Base-by-base conservation (phyloP, 805 yeast genomes). In the Groenewaldozyma tartarivorans region DNA sequence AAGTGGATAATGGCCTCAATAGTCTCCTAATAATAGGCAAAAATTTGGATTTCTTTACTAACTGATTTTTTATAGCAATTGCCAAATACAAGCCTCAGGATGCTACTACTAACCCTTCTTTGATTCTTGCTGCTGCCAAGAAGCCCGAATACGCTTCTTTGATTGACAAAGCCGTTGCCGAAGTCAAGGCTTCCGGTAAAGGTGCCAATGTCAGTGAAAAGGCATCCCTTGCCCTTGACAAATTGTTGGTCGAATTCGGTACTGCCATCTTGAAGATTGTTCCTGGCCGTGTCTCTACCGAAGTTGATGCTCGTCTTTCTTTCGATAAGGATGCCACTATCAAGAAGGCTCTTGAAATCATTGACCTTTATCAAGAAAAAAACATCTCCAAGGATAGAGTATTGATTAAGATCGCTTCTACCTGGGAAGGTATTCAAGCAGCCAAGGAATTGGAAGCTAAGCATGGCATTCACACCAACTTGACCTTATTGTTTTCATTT, bases 361-460 rank as follows among this genome's bases (percentile, higher is more conserved):
- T 92, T 57, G 78, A 73, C 42, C 75, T 90, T 56, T 92, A 92
- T 77, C 72, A 86, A 71, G 70, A 77, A 45, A 73, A 74, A 56
- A 97, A 97, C 54, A 82, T 92, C 57, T 59, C 68, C 50, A 87
- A 86, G 72, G 95, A 88, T 50, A 77, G 97, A 66, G 75, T 92
- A 49, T 76, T 90, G 61, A 92, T 92, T 70, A 92, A 92, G 77
- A 77, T 92, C 52, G 98, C 98, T 48, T 82, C 97, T 46, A 92
- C 98, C 51, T 92, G 88, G 84, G 98, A 92, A 72, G 99, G 99
- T 74, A 92, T 92, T 65, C 95, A 85, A 68, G 99, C 98, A 55
- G 98, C 99, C 44, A 77, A 79, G 64, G 95, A 84, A 65, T 76
- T 92, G 64, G 98, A 92, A 74, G 66, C 79, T 52, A 78, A 92